Evolutionary conservation across 768 basidiomycete genomes (phyloP).

Genomic region (Albatrellus ellisii): DNA sequence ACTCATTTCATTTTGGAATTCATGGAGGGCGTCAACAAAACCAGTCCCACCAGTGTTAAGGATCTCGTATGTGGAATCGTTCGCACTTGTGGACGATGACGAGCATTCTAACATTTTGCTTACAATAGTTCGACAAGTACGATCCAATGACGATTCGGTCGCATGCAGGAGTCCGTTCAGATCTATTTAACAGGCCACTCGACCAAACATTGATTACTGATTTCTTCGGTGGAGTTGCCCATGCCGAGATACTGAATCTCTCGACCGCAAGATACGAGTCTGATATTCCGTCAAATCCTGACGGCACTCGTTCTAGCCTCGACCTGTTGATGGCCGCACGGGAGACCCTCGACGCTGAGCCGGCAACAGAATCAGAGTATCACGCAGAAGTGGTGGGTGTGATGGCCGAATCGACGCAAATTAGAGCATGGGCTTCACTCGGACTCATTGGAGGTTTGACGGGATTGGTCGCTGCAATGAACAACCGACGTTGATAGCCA

Average conservation of each 20-base stretch:
- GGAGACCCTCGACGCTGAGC: too few species aligned
- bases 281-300: too few species aligned
- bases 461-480: conserved; percentile 2
- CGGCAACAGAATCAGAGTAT: too few species aligned
- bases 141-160: conserved; percentile 66
- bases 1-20: conserved; percentile 87
- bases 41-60: conserved; percentile 63
- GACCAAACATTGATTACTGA: conserved; percentile 46
- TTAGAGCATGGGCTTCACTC: conserved; percentile 11
- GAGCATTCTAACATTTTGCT: neutral
- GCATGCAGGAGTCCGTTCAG: conserved; percentile 78
- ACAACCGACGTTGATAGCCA: conserved; percentile 1
- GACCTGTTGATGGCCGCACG: too few species aligned
- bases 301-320: neutral
- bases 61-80: conserved; percentile 73
- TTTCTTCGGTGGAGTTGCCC: conserved; percentile 71
- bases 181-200: conserved; percentile 63
- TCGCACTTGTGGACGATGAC: neutral
- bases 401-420: neutral
- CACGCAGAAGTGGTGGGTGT: conserved; percentile 1
- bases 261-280: neutral
- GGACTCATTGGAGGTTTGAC: conserved; percentile 7
- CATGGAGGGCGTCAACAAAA: conserved; percentile 90
- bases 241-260: conserved; percentile 46
- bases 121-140: conserved; percentile 66